Evolutionary conservation across 495 filamentous ascomycete species (phyloP), one percentile per base, ranked within the genome.

Genomic region (Xylaria longipes): DNA sequence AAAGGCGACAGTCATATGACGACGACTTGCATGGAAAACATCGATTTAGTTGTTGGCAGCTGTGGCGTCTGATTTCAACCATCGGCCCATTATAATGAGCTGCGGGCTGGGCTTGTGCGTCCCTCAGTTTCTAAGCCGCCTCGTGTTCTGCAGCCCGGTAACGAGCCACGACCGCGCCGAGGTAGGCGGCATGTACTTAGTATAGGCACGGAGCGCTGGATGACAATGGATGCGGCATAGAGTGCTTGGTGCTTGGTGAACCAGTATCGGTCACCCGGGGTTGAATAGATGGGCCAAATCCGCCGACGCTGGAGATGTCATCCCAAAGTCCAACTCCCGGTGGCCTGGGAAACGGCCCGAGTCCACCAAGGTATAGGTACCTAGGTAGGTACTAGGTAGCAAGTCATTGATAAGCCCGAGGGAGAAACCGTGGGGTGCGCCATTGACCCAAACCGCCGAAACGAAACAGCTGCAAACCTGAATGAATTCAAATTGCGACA

Each of bases 401-500:
- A 39, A 20, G 15, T 56, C 45, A 20, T 31, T 29, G 22, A 56
- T 50, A 52, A 37, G 27, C 27, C 45, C 45, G 45, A 37, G 29
- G 31, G 17, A 45, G 27, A 65, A 29, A 31, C 11, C 45, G 29
- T 25, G 43, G 5, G 43, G 41, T 37, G 63, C 45, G 63, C 45
- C 63, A 50, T 20, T 65, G 43, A 35, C 35, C 27, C 27, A 61
- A 37, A 50, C 50, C 27, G 43, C 33, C 43, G 56, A 61, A 17
- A 37, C 54, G 29, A 50, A 52, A 48, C 17, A 35, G 54, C 29
- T 50, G 57, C 37, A 27, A 33, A n/a, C n/a, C n/a, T n/a, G n/a
- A n/a, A n/a, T 68, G 37, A 31, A 39, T n/a, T 41, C 25, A 57
- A 17, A 33, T 68, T 60, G 65, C 2, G 37, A 46, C 41, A 50